A percentile compares a stretch with the other conserved stretches of the same genome.
Evolutionary conservation across 2,329 filamentous ascomycete genomes (phyloP).

Genomic region (Sclerotinia spermophila): DNA sequence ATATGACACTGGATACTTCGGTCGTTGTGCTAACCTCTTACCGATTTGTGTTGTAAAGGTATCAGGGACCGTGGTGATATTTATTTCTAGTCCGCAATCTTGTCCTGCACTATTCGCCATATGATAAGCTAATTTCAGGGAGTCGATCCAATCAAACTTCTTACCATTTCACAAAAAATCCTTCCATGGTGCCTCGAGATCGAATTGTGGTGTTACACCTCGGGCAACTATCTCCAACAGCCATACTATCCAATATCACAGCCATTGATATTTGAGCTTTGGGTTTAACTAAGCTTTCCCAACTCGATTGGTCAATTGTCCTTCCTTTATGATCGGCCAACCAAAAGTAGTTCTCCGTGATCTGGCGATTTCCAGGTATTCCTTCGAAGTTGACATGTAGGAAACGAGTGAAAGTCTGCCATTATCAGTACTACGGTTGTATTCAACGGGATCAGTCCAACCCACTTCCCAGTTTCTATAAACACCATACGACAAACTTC

Average conservation of each 20-base stretch:
- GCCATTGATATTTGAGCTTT: not conserved
- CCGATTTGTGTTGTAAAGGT: not conserved
- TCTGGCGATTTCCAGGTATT: not conserved
- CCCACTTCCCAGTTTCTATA: not conserved
- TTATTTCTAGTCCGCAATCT: not conserved
- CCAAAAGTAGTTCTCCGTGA: not conserved
- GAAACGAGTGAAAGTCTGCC: not conserved
- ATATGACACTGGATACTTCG: not conserved
- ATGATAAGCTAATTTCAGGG: not conserved
- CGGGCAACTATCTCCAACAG: not conserved
- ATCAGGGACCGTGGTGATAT: not conserved
- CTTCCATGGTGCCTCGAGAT: too few relatives aligned
- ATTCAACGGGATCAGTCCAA: not conserved
- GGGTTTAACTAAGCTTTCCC: not conserved
- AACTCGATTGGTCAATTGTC: not conserved
- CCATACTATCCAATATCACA: not conserved
- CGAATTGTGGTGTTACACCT: not conserved
- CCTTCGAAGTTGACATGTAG: not conserved
- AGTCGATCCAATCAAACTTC: not conserved
- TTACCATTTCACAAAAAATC: not conserved
- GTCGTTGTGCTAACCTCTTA: not conserved
- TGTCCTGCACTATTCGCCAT: not conserved
- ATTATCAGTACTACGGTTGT: not conserved
- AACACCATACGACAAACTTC: not conserved
- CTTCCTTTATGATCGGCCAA: not conserved